phyloP scores from a whole-genome alignment of 2,329 filamentous ascomycete species.

The Colletotrichum aenigma region DNA sequence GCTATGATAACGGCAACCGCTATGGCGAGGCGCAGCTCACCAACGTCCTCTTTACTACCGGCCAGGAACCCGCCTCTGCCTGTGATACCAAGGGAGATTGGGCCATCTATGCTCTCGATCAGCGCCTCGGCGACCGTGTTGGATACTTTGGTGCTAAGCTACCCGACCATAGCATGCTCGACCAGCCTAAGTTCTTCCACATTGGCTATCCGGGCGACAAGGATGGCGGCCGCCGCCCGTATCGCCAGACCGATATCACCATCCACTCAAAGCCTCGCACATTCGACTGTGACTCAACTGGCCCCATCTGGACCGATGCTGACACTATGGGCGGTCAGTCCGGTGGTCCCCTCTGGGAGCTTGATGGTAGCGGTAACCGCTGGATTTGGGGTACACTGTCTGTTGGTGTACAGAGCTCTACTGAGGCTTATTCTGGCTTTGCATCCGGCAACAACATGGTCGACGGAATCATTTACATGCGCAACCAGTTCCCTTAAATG shows the following conservation, averaged over 20 bases:
- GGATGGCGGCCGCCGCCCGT: constrained; percentile 16
- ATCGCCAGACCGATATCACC: constrained; percentile 1
- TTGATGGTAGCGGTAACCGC: not conserved
- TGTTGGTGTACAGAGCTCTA: not conserved
- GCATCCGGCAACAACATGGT: not conserved
- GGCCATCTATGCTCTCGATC: constrained; percentile 26
- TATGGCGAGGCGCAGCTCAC: not conserved
- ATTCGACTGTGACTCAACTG: constrained; percentile 14
- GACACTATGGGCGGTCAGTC: constrained; percentile 22
- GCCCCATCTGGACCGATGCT: constrained; percentile 15
- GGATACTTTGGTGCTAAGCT: constrained; percentile 25
- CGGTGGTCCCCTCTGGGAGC: constrained; percentile 20
- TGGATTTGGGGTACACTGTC: not conserved
- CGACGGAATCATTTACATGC: not conserved
- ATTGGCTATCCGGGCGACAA: constrained; percentile 25
- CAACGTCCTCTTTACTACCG: not conserved
- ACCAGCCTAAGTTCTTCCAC: constrained; percentile 18
- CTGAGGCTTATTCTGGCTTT: not conserved
- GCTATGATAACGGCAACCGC: constrained; percentile 23
- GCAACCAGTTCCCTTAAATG: not conserved
- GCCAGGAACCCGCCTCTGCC: not conserved
- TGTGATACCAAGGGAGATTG: constrained; percentile 28
- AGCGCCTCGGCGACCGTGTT: constrained; percentile 25
- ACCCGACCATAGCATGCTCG: constrained; percentile 8
- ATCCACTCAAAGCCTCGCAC: not conserved